Base-by-base conservation (phyloP, 306 rosid genomes). In the Vigna trinervia region DNA sequence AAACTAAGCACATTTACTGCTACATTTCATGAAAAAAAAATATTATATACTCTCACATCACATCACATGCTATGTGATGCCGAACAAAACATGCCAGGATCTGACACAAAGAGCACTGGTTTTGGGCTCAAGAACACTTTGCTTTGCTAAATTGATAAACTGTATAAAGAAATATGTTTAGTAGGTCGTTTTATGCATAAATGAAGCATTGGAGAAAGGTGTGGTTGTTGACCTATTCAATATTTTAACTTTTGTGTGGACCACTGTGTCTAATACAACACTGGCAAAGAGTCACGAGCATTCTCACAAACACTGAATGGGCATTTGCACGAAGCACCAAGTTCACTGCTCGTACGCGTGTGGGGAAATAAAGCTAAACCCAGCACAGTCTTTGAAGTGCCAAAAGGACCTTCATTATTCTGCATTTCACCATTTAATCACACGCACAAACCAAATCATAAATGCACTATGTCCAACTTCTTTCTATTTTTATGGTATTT, bases 241-340 rank as follows among this genome's bases (percentile, higher is more conserved):
- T 53, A 17, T 65, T 76, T 76, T 38, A 38, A 76, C 5, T n/a
- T 14, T 26, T 1, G 15, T 47, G 2, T 41, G 81, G 81, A 26
- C 67, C 68, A 54, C 9, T 4, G 3, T 67, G 81, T 77, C 67
- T 67, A 0, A 41, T 9, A 48, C 20, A 73, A 46, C 28, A 39
- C 23, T 10, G 8, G 45, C 72, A 47, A 15, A 6, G 48, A 36
- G 78, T 79, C 78, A 60, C 84, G 79, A 30, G 84, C 54, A 36
- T 48, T 57, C 11, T 56, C 8, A 48, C 52, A 65, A 4, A 6
- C 56, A 20, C 64, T 50, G 57, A 81, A 56, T 50, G 14, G 5
- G 15, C 80, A 48, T 23, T 20, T 39, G 81, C 85, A 81, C 85
- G 12, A 76, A 76, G 69, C 85, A 81, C 81, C 1, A 81, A 4